Evolutionary conservation across 805 yeast genomes (phyloP), one percentile per base, ranked within the genome.

Genomic region (Ogataea salicorniae): DNA sequence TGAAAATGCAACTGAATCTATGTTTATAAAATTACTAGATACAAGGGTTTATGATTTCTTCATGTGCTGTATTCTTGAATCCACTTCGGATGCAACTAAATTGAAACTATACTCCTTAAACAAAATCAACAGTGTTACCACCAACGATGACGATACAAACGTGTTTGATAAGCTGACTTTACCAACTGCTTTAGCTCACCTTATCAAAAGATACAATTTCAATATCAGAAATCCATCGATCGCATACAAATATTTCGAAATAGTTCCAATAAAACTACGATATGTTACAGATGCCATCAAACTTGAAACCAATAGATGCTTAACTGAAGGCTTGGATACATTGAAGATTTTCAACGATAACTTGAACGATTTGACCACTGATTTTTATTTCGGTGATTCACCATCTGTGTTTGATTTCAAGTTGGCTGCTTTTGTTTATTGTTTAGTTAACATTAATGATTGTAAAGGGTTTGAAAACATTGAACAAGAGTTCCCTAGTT

Each of bases 21-120:
- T 73, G 66, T 58, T 67, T 56, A 68, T 62, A 46, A 60, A 66
- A 22, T 59, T 78, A 45, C 55, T 80, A 5, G 84, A 81, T 48
- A 64, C 68, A 9, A 67, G 70, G 18, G 53, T 81, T 4, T 74
- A 74, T 51, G 85, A 80, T 55, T 67, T 72, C n/a, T 80, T 76
- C 20, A 53, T 66, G 16, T 38, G 48, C 9, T 20, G 43, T 8
- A 42, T 57, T 3, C 38, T 56, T 20, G 48, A 45, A 16, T 13
- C 45, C 22, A 42, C 43, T n/a, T 22, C 43, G 8, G 42, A 39
- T 34, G 11, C 37, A 5, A 20, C 41, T 2, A 36, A 52, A 15
- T 20, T 47, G 16, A 31, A 49, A 18, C 16, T 57, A 6, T 57
- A 52, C 36, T 41, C 56, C 3, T 16, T 53, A 17, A 45, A 48